phyloP scores from a whole-genome alignment of 2,329 filamentous ascomycete species.

The Fusarium tricinctum region DNA sequence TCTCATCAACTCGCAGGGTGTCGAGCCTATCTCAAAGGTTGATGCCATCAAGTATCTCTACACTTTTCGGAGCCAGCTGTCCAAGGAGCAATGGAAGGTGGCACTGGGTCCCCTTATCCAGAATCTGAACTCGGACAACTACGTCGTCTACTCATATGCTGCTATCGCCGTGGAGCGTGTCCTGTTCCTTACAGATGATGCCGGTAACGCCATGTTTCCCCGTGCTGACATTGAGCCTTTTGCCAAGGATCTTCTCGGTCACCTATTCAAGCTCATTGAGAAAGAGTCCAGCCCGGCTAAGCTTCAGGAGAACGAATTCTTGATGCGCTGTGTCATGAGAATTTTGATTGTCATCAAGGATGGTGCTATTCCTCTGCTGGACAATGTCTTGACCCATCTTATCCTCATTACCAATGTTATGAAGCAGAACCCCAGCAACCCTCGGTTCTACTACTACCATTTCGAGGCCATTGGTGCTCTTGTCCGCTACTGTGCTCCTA shows the following conservation, averaged over 20 bases:
- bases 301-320: conserved; percentile 97
- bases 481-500: conserved; percentile 75
- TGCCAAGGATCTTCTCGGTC: conserved; percentile 86
- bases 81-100: conserved; percentile 90
- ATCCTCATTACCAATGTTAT: conserved; percentile 93
- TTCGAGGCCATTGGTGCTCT: conserved; percentile 95
- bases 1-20: conserved; percentile 76
- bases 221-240: conserved; percentile 83
- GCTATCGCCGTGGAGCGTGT: conserved; percentile 96
- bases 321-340: conserved; percentile 99
- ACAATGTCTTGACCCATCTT: conserved; percentile 85
- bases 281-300: conserved; percentile 88
- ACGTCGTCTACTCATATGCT: conserved; percentile 97
- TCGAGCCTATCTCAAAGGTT: conserved; percentile 91
- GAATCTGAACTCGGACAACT: conserved; percentile 89
- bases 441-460: conserved; percentile 97
- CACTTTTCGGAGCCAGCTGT: conserved; percentile 94
- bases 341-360: conserved; percentile 95
- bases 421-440: conserved; percentile 95
- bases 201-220: conserved; percentile 83
- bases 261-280: conserved; percentile 92
- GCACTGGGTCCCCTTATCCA: conserved; percentile 92
- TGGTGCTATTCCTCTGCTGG: conserved; percentile 78
- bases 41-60: conserved; percentile 99
- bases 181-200: conserved; percentile 83